Percentiles rank a stretch among this genome's conserved stretches.
Evolutionary conservation across 805 yeast species (phyloP).

Genomic region (Metschnikowia noctiluminum): DNA sequence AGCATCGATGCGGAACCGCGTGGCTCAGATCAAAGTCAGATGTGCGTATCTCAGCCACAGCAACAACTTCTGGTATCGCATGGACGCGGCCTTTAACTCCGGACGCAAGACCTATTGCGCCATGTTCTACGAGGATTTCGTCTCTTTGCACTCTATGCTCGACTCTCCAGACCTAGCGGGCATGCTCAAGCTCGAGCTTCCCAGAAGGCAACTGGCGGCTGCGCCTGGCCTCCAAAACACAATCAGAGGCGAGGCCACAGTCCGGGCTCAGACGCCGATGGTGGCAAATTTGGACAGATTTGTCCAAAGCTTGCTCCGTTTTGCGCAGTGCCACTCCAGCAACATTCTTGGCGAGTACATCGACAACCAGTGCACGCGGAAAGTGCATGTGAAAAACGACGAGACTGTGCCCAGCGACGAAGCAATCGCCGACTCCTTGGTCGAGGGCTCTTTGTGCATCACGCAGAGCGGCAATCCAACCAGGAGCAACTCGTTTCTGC

Average conservation of each 20-base stretch:
- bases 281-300: conserved; percentile 8
- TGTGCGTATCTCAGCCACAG: conserved; percentile 26
- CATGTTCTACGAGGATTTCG: conserved; percentile 37
- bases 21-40: conserved; percentile 20
- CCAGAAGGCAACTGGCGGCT: conserved; percentile 1
- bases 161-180: neutral
- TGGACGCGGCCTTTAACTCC: conserved; percentile 23
- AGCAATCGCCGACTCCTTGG: conserved; percentile 4
- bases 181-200: neutral
- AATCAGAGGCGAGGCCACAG: conserved; percentile 5
- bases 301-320: conserved; percentile 1
- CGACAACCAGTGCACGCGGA: conserved; percentile 8
- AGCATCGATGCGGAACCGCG: conserved; percentile 1
- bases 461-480: neutral
- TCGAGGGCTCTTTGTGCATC: neutral
- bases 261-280: conserved; percentile 2
- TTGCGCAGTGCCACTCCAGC: neutral
- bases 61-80: conserved; percentile 32
- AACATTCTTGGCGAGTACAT: conserved; percentile 4
- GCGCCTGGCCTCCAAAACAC: neutral
- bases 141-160: conserved; percentile 25
- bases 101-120: conserved; percentile 23
- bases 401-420: conserved; percentile 3
- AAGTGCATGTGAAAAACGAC: conserved; percentile 1
- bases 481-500: conserved; percentile 7